These are phyloP conservation scores for Leccinellum rugosiceps DNA, from an alignment of 768 basidiomycete species.

Conservation along the genomic window DNA sequence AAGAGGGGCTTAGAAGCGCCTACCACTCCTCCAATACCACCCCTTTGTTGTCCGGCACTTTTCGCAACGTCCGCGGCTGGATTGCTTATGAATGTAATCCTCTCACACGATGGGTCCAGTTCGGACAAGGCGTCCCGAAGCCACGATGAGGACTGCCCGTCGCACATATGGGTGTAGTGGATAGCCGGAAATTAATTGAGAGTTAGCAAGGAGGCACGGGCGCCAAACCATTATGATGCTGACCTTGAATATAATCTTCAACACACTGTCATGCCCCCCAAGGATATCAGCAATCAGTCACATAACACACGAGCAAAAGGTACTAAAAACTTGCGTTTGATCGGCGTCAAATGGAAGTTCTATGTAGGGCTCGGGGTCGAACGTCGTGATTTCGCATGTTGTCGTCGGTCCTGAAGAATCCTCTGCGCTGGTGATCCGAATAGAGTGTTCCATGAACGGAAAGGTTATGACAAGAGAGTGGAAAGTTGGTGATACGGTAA, in stretches of 20 bases:
- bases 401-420: conserved; percentile 81
- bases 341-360: conserved; percentile 77
- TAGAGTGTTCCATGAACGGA: conserved; percentile 1
- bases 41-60: conserved; percentile 13
- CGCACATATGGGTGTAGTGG: conserved; percentile 11
- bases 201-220: background rate
- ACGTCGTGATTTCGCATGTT: conserved; percentile 82
- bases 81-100: conserved; percentile 78
- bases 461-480: background rate
- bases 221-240: conserved; percentile 6
- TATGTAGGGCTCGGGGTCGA: conserved; percentile 76
- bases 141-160: conserved; percentile 71
- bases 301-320: background rate
- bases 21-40: background rate
- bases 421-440: conserved; percentile 51
- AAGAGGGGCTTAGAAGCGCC: conserved; percentile 53
- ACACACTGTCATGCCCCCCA: conserved; percentile 42
- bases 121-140: conserved; percentile 90
- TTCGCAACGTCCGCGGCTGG: conserved; percentile 42
- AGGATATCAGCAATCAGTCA: conserved; percentile 5
- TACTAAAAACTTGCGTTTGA: conserved; percentile 43
- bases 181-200: background rate
- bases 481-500: background rate
- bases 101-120: conserved; percentile 84
- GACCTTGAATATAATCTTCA: conserved; percentile 86